phyloP scores from a whole-genome alignment of 2,329 filamentous ascomycete species.

The Neofusicoccum umdonicola region DNA sequence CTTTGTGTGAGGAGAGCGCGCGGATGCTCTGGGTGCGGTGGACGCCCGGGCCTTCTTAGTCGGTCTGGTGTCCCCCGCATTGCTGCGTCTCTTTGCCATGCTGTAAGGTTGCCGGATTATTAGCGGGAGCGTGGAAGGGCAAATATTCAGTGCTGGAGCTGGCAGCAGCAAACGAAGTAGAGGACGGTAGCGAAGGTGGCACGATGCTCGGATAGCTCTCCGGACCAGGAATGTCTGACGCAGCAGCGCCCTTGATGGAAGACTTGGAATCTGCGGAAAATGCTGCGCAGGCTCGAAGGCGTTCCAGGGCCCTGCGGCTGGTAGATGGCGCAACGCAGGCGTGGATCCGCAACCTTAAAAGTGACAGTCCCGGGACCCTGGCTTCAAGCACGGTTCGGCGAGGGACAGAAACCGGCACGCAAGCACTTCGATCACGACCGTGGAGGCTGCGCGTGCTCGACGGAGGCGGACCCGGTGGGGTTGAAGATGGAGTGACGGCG shows the following conservation, averaged over 20 bases:
- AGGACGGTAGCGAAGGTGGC: not conserved
- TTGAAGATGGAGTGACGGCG: not conserved
- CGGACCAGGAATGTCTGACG: not conserved
- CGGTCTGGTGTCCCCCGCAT: not conserved
- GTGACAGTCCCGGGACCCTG: not conserved
- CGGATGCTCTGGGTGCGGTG: not conserved
- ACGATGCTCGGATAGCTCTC: not conserved
- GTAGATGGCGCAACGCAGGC: constrained; percentile 2
- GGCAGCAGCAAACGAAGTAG: not conserved
- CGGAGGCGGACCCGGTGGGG: not conserved
- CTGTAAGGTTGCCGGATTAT: not conserved
- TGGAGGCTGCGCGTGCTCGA: not conserved
- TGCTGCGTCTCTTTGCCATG: not conserved
- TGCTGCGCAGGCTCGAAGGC: not conserved
- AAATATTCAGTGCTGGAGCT: not conserved
- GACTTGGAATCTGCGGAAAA: not conserved
- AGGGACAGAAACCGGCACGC: not conserved
- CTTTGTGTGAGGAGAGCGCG: not conserved
- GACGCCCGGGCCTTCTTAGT: not conserved
- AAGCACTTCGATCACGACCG: not conserved
- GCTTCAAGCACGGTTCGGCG: not conserved
- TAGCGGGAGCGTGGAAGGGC: not conserved
- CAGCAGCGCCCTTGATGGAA: not conserved
- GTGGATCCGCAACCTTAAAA: constrained; percentile 10
- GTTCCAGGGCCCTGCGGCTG: not conserved